phyloP scores from a whole-genome alignment of 2,329 filamentous ascomycete species.

The Fusarium oxysporum region DNA sequence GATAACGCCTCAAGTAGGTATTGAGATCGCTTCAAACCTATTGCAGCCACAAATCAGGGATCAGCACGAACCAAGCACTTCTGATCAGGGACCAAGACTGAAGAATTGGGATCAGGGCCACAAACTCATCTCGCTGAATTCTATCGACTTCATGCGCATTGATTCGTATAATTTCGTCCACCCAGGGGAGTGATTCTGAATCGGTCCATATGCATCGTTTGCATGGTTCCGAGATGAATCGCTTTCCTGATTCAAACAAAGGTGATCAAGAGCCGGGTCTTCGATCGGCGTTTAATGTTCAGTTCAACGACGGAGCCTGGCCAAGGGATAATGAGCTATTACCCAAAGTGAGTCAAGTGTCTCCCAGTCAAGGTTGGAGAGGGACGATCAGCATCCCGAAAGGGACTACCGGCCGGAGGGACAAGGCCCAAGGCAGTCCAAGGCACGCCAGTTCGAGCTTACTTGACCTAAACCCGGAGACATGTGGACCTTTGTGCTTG shows the following conservation, averaged over 20 bases:
- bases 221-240: slow-evolving; percentile 42
- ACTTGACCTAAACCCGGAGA: slow-evolving; percentile 44
- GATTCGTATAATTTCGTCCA: slow-evolving; percentile 36
- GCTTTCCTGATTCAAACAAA: slow-evolving; percentile 38
- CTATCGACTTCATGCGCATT: slow-evolving; percentile 37
- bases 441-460: slow-evolving; percentile 37
- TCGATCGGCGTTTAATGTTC: slow-evolving; percentile 48
- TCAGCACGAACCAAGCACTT: slow-evolving; percentile 12
- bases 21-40: background rate
- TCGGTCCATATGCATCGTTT: slow-evolving; percentile 37
- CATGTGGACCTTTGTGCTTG: slow-evolving; percentile 35
- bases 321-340: slow-evolving; percentile 33
- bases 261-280: slow-evolving; percentile 45
- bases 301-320: slow-evolving; percentile 34
- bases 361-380: slow-evolving; percentile 37
- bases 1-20: background rate
- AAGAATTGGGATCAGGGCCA: slow-evolving; percentile 13
- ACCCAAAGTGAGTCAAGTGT: slow-evolving; percentile 43
- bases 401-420: slow-evolving; percentile 45
- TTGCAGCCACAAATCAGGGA: slow-evolving; percentile 3
- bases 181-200: slow-evolving; percentile 26
- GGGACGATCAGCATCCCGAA: slow-evolving; percentile 45
- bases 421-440: slow-evolving; percentile 38
- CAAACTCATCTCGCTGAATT: slow-evolving; percentile 33
- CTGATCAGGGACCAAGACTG: slow-evolving; percentile 20